Evolutionary conservation across 2,329 filamentous ascomycete species (phyloP), one percentile per base, ranked within the genome.

Genomic region (Neofusicoccum sp.): DNA sequence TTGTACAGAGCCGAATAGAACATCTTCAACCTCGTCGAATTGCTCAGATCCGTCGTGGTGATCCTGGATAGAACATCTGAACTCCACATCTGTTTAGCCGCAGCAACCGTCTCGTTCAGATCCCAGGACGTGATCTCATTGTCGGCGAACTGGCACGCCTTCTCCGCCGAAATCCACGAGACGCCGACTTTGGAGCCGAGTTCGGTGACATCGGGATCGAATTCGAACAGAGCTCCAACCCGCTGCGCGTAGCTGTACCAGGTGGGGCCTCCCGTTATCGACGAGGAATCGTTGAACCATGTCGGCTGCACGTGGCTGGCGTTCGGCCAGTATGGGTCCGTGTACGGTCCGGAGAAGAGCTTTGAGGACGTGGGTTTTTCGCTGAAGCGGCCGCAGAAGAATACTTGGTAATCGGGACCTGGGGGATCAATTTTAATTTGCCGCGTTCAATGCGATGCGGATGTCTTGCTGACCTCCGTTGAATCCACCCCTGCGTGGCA

Each of bases 211-310:
- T 71, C 72, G 1, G 67, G 66, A 62, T 63, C 45, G 71, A 82
- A 85, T 0, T 74, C 76, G 62, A 84, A 84, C 0, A 84, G 65
- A 0, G 80, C 81, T 1, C 82, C 82, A 1, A 84, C 73, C 8
- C 82, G 79, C 62, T 84, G 74, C 11, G 56, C 41, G 56, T 38
- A 48, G 24, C 33, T 34, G 43, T 58, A 48, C 8, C 56, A 30
- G 2, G 16, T n/a, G 6, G 40, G 14, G 33, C 56, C 56, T 16
- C 56, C 56, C 5, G 56, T 31, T 9, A 48, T 14, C 16, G 43
- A 38, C 3, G 43, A 20, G 7, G 56, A 58, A 3, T 24, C 24
- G 38, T 63, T 77, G 65, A 75, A 66, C 12, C 70, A 72, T 36
- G 62, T 66, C 24, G 65, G 68, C 16, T 62, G 67, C 34, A 61